Evolutionary conservation across 2,329 filamentous ascomycete species (phyloP).

Genomic region (Cladobotryum mycophilum): DNA sequence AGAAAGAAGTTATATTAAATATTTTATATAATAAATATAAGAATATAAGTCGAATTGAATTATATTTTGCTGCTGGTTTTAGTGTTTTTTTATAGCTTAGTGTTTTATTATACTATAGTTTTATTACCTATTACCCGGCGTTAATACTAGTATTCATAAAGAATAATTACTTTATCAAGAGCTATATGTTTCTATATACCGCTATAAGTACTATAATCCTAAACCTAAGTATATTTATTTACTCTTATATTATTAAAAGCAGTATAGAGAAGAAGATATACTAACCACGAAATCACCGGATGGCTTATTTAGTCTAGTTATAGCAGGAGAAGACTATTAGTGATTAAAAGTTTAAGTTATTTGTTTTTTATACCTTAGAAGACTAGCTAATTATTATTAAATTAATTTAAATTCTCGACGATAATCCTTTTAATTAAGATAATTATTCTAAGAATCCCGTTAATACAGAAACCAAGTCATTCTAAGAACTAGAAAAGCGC

Average conservation of each 20-base stretch:
- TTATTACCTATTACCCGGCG: background rate
- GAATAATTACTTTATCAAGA: background rate
- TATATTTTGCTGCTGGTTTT: background rate
- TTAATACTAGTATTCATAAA: background rate
- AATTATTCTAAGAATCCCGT: too few species aligned
- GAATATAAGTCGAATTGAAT: background rate
- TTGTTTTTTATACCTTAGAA: background rate
- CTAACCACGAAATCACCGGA: background rate
- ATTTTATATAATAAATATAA: constrained; percentile 1
- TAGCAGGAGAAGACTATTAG: constrained; percentile 13
- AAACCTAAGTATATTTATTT: constrained; percentile 22
- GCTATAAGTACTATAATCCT: constrained; percentile 22
- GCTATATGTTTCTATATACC: constrained; percentile 22
- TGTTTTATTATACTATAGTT: background rate
- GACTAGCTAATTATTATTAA: background rate
- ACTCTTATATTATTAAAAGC: constrained; percentile 25
- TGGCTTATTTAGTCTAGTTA: constrained; percentile 22
- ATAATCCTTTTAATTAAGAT: background rate
- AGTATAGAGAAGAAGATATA: constrained; percentile 23
- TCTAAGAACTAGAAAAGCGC: too few species aligned
- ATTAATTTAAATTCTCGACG: background rate
- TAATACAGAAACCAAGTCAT: too few species aligned
- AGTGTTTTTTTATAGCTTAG: background rate
- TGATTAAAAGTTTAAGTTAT: background rate
- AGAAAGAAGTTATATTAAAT: background rate